Evolutionary conservation across 148 eudicot genomes (phyloP), one percentile per base, ranked within the genome.

Genomic region (Rhododendron vialii): DNA sequence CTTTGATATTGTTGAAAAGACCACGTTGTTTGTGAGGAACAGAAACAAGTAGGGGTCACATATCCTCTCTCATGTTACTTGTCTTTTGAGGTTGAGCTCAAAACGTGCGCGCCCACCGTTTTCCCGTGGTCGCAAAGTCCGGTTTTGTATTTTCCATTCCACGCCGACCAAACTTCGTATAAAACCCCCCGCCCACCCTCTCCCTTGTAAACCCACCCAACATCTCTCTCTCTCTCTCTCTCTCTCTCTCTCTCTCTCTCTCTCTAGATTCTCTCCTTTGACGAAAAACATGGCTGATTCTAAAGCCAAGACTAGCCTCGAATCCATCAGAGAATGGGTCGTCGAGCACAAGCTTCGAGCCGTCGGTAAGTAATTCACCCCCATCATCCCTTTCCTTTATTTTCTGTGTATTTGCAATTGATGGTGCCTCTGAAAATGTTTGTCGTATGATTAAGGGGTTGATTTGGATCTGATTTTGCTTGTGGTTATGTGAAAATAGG

Each of bases 271-370:
- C 24, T 73, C 33, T 33, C 65, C 50, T 6, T 3, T 1, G 51
- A 18, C 50, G 20, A 18, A 20, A 41, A 59, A 48, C 18, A 92
- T 92, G 93, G 92, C 92, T 6, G 94, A 92, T 65, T 80, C 94
- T 6, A 90, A 86, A 9, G 75, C 87, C 82, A 91, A 92, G 30
- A 87, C 88, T 33, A 82, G 75, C n/a, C 14, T 89, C 50, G 91
- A 89, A 71, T 90, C 93, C 1, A n/a, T 87, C 15, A 89, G 93
- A 45, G 85, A 89, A 11, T 93, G 96, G 96, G 87, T 92, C 36
- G 87, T 86, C 61, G 87, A 92, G 0, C 92, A 93, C 90, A 93
- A 93, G 90, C 96, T 93, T 87, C 94, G 96, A 20, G 76, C 94
- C 24, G 96, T 93, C 20, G 94, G 96, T 93, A 91, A 77, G 6